A percentile compares a stretch with the other conserved stretches of the same genome.
Conservation (phyloP, 495 filamentous ascomycete genomes). For the Podospora appendiculata region DNA sequence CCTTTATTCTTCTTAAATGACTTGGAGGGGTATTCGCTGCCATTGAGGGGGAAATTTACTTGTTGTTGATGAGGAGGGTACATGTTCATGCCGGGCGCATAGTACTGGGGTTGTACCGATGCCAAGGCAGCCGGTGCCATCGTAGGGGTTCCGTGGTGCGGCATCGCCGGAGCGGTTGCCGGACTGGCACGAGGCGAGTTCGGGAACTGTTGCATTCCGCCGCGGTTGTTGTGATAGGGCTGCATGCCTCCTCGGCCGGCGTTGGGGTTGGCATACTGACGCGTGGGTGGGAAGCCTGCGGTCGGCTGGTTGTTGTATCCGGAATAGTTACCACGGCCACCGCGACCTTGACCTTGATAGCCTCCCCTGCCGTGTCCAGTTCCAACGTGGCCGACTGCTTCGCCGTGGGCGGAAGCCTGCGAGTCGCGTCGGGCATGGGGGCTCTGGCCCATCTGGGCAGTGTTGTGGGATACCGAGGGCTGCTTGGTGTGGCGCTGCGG, state of each 20-base stretch:
- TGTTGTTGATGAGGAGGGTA: constrained; percentile 28
- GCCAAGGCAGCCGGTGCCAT: constrained; percentile 52
- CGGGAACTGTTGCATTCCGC: constrained; percentile 49
- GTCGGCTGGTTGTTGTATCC: constrained; percentile 44
- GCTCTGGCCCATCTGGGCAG: constrained; percentile 55
- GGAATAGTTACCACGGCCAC: constrained; percentile 53
- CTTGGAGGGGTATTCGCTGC: constrained; percentile 22
- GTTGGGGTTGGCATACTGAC: constrained; percentile 48
- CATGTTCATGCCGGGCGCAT: constrained; percentile 45
- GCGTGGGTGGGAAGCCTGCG: constrained; percentile 58
- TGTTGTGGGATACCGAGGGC: constrained; percentile 42
- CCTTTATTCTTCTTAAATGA: constrained; percentile 32
- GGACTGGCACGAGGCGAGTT: constrained; percentile 68
- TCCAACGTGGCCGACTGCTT: constrained; percentile 57
- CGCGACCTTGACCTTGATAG: constrained; percentile 44
- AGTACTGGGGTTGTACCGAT: constrained; percentile 55
- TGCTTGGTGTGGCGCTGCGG: constrained; percentile 49
- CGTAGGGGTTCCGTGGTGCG: constrained; percentile 53
- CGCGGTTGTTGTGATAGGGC: constrained; percentile 55
- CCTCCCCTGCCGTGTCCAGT: constrained; percentile 43
- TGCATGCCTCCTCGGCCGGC: constrained; percentile 62
- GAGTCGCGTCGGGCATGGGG: constrained; percentile 77
- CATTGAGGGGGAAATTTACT: constrained; percentile 58
- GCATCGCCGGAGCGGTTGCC: constrained; percentile 57
- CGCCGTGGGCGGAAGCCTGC: constrained; percentile 70